phyloP scores from a whole-genome alignment of 306 rosid genomes.

The Corylus heterophylla region DNA sequence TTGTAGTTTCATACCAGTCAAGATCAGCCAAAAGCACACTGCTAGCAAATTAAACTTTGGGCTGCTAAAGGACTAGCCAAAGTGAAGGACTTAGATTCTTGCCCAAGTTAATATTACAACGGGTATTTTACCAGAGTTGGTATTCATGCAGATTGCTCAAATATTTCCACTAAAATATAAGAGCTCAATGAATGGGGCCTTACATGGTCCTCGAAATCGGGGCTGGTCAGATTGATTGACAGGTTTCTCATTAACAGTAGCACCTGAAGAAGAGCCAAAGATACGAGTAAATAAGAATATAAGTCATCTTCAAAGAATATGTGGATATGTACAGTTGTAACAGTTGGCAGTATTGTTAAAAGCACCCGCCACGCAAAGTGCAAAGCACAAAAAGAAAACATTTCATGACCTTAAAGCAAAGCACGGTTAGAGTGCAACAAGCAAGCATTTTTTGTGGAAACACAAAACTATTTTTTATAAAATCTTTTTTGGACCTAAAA shows the following conservation, averaged over 20 bases:
- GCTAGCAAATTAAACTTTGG: not conserved
- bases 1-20: not conserved
- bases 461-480: not conserved
- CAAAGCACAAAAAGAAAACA: not conserved
- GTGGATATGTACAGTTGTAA: not conserved
- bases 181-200: conserved; percentile 34
- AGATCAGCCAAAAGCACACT: not conserved
- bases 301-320: conserved; percentile 5
- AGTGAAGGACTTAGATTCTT: not conserved
- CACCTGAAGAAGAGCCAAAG: conserved; percentile 53
- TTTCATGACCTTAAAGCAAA: not conserved
- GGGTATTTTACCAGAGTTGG: not conserved
- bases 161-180: conserved; percentile 4
- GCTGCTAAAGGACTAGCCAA: not conserved
- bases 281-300: not conserved
- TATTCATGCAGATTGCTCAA: not conserved
- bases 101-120: not conserved
- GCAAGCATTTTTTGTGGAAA: not conserved
- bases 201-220: conserved; percentile 93
- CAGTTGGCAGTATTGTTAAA: not conserved
- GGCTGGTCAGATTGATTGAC: conserved; percentile 82
- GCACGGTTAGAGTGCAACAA: not conserved
- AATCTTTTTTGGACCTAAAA: too few relatives aligned
- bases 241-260: conserved; percentile 91
- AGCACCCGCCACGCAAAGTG: not conserved